Percentiles rank a stretch among this genome's conserved stretches.
These are phyloP conservation scores for Silene conica DNA, from an alignment of 148 eudicot genomes.

Conservation along the genomic window DNA sequence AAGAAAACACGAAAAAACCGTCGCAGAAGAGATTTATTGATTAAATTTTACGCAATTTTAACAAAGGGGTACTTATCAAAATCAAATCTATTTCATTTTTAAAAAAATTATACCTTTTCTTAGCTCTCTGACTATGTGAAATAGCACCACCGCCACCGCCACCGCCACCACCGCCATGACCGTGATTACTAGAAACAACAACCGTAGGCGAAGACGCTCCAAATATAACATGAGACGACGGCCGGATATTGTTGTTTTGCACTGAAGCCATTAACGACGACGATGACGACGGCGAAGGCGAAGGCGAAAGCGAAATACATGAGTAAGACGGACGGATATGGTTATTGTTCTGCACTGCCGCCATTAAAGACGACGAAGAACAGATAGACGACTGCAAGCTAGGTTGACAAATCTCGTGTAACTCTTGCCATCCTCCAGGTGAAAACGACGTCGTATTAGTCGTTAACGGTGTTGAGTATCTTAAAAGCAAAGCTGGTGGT, in stretches of 20 bases:
- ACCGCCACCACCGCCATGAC: background rate
- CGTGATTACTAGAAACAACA: background rate
- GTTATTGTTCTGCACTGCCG: slow-evolving; percentile 13
- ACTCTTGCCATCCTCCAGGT: slow-evolving; percentile 5
- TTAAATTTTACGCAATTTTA: too few species aligned
- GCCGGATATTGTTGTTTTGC: background rate
- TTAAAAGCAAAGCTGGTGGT: slow-evolving; percentile 12
- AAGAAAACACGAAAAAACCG: too few species aligned
- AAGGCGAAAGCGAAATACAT: slow-evolving; percentile 15
- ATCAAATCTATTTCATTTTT: background rate
- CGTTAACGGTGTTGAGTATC: slow-evolving; percentile 10
- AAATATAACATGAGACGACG: slow-evolving; percentile 28
- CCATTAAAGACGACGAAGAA: slow-evolving; percentile 17
- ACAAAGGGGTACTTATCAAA: background rate
- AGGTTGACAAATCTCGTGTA: slow-evolving; percentile 29
- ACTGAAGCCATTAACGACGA: slow-evolving; percentile 12
- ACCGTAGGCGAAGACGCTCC: slow-evolving; percentile 10
- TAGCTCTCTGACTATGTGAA: slow-evolving; percentile 42
- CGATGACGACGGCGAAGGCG: slow-evolving; percentile 23
- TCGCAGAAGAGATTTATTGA: too few species aligned
- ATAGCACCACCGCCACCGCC: background rate
- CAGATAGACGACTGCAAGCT: too few species aligned
- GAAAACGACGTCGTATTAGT: slow-evolving; percentile 29
- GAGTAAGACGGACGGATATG: slow-evolving; percentile 8
- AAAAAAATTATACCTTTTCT: slow-evolving; percentile 46